Evolutionary conservation across 1,284 basidiomycete genomes (phyloP), one percentile per base, ranked within the genome.

Genomic region (Ceratobasidium sp.): DNA sequence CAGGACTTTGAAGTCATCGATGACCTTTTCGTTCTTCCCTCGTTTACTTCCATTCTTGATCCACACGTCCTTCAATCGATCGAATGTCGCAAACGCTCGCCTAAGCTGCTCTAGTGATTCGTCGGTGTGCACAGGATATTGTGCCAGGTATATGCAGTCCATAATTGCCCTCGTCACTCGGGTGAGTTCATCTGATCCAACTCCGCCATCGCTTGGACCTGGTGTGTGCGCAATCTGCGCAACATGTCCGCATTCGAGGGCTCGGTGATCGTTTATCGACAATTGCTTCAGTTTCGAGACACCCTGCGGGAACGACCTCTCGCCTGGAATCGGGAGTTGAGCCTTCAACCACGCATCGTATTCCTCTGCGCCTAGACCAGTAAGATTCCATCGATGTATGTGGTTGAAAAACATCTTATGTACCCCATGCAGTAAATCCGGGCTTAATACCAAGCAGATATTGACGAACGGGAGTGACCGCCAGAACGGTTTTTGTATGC

Each of bases 391-490:
- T 1, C 9, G 1, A 9, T 36, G 14, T 4, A 50, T 8, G 21
- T 52, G 59, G 9, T 62, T 47, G 42, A 23, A 52, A 21, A 62
- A 62, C 1, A 49, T 1, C 13, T 62, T 62, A 21, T 62, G 36
- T 1, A 52, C 1, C 2, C 59, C 47, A 13, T 62, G 59, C 9
- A 62, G 8, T 0, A 62, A 11, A 21, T 62, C 59, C 19, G 47
- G 59, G 33, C 47, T 36, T 2, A 62, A 16, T 1, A 27, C 46
- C 9, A 3, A 1, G 21, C n/a, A 39, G 19, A 62, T 52, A 21
- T 62, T 33, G 2, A 62, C 16, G 3, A 3, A 3, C 1, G 59
- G 47, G 13, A 62, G 33, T 0, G 16, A 0, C 2, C 9, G 1
- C 59, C 59, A 62, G 33, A 62, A 62, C 8, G 47, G 59, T 9